Base-by-base conservation (phyloP, 2,329 filamentous ascomycete species). In the Curvularia hawaiiensis region DNA sequence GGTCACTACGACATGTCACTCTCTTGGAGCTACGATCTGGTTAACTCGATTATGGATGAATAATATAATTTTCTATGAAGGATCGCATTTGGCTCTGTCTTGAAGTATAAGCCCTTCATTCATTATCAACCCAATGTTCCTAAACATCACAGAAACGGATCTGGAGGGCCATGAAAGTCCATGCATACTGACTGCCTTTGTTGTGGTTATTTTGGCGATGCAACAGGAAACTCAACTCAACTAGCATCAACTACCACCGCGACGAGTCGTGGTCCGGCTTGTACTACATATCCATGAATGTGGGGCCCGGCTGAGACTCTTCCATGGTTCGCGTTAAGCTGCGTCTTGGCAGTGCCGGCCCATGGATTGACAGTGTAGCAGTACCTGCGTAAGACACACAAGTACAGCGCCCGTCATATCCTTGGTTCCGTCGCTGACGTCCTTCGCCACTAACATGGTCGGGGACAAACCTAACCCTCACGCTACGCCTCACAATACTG, bases 351-450 rank as follows among this genome's bases (percentile, higher is more conserved):
- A 26, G 64, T 67, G 4, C 81, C 83, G 0, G 48, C 50, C n/a
- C 50, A 35, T 3, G 66, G 69, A 20, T 84, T 87, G 61, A 78
- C 82, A 0, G 61, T 86, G 0, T 77, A 68, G 16, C 71, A 80
- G 35, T 87, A 87, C 59, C 63, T 84, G 6, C 14, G 14, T 7
- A 35, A 35, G 33, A 16, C 4, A 35, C 7, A 35, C n/a, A n/a
- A n/a, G n/a, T 35, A n/a, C 54, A 69, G n/a, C 75, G 84, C n/a
- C 86, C 54, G 65, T 76, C 3, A 69, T 73, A 3, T 77, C 79
- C 33, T 86, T 86, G 62, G 66, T 87, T 8, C 71, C 86, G 0
- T 85, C 85, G 0, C 73, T 85, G 5, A 77, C 87, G 39, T 82
- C 71, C 0, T 86, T 84, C 0, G 84, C 84, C 1, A 79, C 75